Evolutionary conservation across 257 asterid species (phyloP).

Genomic region (Capsicum rhomboideum): DNA sequence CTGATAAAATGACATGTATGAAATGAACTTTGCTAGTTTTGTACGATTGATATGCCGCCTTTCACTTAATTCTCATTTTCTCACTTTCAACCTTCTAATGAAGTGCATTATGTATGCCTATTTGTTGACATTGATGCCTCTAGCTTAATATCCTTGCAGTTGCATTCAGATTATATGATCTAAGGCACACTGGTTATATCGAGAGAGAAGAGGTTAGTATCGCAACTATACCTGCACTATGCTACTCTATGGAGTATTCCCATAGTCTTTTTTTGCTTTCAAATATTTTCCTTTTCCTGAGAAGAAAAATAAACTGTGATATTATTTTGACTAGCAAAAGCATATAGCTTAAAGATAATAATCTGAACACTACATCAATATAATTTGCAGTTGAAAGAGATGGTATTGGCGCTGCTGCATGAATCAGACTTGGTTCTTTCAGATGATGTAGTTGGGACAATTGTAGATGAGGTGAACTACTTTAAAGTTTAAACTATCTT

Average conservation of each 20-base stretch:
- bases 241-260: not conserved
- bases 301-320: not conserved
- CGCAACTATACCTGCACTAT: not conserved
- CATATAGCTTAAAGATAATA: not conserved
- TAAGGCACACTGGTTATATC: constrained; percentile 67
- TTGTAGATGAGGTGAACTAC: constrained; percentile 60
- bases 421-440: constrained; percentile 84
- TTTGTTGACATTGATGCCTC: not conserved
- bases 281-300: not conserved
- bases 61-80: not conserved
- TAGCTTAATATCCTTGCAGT: constrained; percentile 31
- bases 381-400: constrained; percentile 64
- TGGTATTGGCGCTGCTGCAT: constrained; percentile 80
- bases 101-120: not conserved
- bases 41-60: not conserved
- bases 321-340: not conserved
- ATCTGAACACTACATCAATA: not conserved
- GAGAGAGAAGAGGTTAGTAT: constrained; percentile 66
- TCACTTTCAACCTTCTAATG: not conserved
- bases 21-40: not conserved
- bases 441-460: constrained; percentile 58
- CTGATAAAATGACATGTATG: constrained; percentile 64
- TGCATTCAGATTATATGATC: constrained; percentile 80
- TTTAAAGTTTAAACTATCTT: not conserved
- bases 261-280: not conserved